Evolutionary conservation across 2,329 filamentous ascomycete species (phyloP).

Genomic region (Aspergillus spinulosporus): DNA sequence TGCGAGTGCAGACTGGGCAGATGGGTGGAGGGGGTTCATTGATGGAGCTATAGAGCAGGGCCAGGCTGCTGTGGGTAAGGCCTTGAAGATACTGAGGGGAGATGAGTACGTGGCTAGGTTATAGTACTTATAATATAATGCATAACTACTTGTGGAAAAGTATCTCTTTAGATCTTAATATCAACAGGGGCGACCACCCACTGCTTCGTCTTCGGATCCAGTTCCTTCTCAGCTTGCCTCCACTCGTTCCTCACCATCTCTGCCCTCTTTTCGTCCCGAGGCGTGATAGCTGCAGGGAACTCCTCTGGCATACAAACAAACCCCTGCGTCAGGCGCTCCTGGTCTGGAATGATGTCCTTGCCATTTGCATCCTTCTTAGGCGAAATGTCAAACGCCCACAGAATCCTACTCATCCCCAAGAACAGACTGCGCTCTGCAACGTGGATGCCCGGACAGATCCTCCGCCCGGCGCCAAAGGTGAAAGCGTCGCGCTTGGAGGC

Average conservation of each 20-base stretch:
- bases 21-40: constrained; percentile 50
- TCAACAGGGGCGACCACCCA: not conserved
- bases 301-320: constrained; percentile 48
- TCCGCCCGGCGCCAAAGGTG: constrained; percentile 57
- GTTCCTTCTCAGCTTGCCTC: not conserved
- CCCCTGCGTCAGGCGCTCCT: constrained; percentile 44
- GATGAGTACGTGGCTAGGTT: not conserved
- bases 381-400: constrained; percentile 52
- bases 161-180: not conserved
- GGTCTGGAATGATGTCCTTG: constrained; percentile 39
- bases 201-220: constrained; percentile 1
- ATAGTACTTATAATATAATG: not conserved
- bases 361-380: constrained; percentile 33
- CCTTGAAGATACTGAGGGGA: not conserved
- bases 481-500: constrained; percentile 53
- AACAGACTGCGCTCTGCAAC: constrained; percentile 54
- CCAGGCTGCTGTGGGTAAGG: constrained; percentile 20
- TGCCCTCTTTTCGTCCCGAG: constrained; percentile 34
- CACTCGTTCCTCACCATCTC: constrained; percentile 14
- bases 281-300: constrained; percentile 39
- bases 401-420: constrained; percentile 49
- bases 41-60: constrained; percentile 33
- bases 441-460: constrained; percentile 60
- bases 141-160: not conserved
- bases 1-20: constrained; percentile 52